These are phyloP conservation scores for Penicillium canariense DNA, from an alignment of 495 filamentous ascomycete species.

Conservation along the genomic window DNA sequence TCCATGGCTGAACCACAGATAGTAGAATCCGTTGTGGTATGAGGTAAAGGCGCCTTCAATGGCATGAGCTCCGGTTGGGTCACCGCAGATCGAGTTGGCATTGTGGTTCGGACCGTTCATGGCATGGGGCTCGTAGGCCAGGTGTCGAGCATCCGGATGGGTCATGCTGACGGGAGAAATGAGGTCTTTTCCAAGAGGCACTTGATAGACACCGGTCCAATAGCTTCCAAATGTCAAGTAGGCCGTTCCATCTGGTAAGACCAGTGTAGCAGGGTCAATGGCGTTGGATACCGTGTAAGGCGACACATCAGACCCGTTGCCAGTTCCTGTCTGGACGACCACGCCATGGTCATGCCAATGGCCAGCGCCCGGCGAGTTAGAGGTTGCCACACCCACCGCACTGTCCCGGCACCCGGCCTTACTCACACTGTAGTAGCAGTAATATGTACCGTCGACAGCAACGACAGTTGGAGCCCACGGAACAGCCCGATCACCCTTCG, in stretches of 20 bases:
- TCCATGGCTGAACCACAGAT: conserved; percentile 70
- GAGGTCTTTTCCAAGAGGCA: conserved; percentile 48
- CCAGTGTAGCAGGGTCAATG: conserved; percentile 66
- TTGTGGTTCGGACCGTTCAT: conserved; percentile 22
- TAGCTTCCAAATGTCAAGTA: conserved; percentile 69
- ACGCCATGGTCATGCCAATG: conserved; percentile 54
- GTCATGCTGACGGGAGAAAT: conserved; percentile 28
- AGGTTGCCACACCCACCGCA: conserved; percentile 71
- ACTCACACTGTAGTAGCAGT: conserved; percentile 72
- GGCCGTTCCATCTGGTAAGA: conserved; percentile 41
- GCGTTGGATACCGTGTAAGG: conserved; percentile 62
- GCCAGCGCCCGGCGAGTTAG: conserved; percentile 55
- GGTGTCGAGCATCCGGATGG: conserved; percentile 30
- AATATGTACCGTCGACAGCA: conserved; percentile 55
- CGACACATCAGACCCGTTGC: conserved; percentile 40
- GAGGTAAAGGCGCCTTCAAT: conserved; percentile 55
- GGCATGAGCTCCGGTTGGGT: conserved; percentile 35
- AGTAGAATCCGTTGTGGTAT: conserved; percentile 58
- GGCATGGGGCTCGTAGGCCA: conserved; percentile 33
- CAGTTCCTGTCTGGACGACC: conserved; percentile 41
- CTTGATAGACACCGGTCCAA: conserved; percentile 70
- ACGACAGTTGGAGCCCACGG: conserved; percentile 64
- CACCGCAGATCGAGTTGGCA: conserved; percentile 33
- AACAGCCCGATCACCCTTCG: conserved; percentile 36
- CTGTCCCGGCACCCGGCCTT: conserved; percentile 64